Conservation (phyloP, 176 grass and related monocot species). For the Oryza longistaminata region DNA sequence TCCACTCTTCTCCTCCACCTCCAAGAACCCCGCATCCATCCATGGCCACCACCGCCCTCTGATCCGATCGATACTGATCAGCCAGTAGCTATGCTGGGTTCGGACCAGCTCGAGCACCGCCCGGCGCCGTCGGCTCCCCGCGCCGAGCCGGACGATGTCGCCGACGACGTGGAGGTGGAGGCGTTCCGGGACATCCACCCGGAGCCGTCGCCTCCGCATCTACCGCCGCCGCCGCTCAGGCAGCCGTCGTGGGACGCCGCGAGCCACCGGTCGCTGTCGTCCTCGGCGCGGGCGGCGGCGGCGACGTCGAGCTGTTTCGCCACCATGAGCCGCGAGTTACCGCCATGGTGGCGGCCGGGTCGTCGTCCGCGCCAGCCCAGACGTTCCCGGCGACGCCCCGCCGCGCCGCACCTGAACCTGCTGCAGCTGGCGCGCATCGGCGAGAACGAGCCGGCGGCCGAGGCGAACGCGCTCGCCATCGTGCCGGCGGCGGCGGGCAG, state of each 20-base stretch:
- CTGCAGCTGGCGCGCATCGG: slow-evolving; percentile 47
- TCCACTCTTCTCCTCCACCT: not conserved
- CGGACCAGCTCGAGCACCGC: not conserved
- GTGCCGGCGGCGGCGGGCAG: slow-evolving; percentile 39
- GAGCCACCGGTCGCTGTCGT: slow-evolving; percentile 40
- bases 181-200: slow-evolving; percentile 64
- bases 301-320: slow-evolving; percentile 46
- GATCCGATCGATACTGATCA: not conserved
- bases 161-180: slow-evolving; percentile 24
- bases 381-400: not conserved
- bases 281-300: not conserved
- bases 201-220: slow-evolving; percentile 7
- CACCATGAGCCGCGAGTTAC: slow-evolving; percentile 71
- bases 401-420: not conserved
- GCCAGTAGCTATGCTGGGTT: not conserved
- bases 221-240: slow-evolving; percentile 24
- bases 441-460: slow-evolving; percentile 30
- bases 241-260: slow-evolving; percentile 53
- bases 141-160: slow-evolving; percentile 39
- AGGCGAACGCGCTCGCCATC: slow-evolving; percentile 58
- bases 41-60: not conserved
- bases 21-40: not conserved
- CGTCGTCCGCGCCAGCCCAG: not conserved
- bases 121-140: slow-evolving; percentile 9
- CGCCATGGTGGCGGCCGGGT: slow-evolving; percentile 61